Percentiles rank a stretch among this genome's conserved stretches.
Conservation (phyloP, 2,329 filamentous ascomycete species). For the Cercospora brassicicola region DNA sequence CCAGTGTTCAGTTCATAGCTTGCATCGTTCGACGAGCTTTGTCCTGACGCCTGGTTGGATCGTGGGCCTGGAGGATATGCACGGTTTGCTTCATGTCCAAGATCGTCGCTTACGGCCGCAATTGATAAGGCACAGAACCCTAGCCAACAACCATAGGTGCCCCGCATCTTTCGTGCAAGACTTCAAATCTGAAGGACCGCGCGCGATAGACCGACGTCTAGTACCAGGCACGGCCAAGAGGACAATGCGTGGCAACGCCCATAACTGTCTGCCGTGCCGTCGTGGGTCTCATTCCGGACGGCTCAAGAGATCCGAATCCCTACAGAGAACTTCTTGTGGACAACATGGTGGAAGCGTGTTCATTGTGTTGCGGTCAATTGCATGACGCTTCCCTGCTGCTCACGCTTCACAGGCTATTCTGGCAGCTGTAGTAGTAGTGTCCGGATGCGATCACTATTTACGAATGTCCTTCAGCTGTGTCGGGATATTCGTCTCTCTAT, state of each 20-base stretch:
- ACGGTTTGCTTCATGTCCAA: not conserved
- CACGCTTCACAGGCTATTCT: not conserved
- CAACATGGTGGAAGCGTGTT: not conserved
- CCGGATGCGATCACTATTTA: not conserved
- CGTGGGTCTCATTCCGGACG: slow-evolving; percentile 3
- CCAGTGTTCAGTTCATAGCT: not conserved
- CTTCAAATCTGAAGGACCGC: not conserved
- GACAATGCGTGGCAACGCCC: not conserved
- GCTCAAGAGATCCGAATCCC: not conserved
- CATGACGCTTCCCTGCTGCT: not conserved
- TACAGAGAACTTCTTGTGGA: not conserved
- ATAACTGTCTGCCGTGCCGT: slow-evolving; percentile 2
- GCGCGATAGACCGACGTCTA: not conserved
- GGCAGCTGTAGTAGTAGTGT: not conserved
- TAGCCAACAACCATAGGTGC: not conserved
- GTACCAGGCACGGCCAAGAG: not conserved
- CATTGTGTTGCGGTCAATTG: not conserved
- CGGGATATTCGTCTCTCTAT: not conserved
- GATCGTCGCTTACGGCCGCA: not conserved
- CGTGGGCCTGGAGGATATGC: not conserved
- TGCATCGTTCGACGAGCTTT: not conserved
- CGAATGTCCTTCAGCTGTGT: not conserved
- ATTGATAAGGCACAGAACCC: not conserved
- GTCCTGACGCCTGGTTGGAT: not conserved
- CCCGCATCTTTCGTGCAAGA: not conserved